A percentile compares a stretch with the other conserved stretches of the same genome.
Evolutionary conservation across 352 stramenopile species (phyloP).

Genomic region (Globisporangium echinulatum): DNA sequence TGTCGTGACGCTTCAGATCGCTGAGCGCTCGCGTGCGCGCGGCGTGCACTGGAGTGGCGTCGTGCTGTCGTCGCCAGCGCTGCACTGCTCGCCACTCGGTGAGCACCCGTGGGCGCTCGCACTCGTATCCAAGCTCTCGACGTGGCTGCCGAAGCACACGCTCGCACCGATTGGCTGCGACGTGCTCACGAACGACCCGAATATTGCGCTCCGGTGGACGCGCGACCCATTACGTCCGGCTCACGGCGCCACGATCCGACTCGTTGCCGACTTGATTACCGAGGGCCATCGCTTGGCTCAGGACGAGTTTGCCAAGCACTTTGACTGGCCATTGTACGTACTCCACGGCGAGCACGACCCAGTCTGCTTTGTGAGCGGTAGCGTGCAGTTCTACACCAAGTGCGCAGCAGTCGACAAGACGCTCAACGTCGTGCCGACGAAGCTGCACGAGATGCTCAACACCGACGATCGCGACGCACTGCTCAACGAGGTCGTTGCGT

Average conservation of each 20-base stretch:
- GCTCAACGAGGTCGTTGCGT: conserved; percentile 23
- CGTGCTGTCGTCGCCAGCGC: conserved; percentile 27
- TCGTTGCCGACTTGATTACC: conserved; percentile 20
- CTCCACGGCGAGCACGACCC: conserved; percentile 33
- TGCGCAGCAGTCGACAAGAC: conserved; percentile 39
- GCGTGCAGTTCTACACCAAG: conserved; percentile 25
- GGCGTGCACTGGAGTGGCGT: conserved; percentile 31
- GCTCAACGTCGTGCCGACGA: conserved; percentile 27
- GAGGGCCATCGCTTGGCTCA: conserved; percentile 17
- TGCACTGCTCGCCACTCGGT: conserved; percentile 23
- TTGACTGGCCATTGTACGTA: conserved; percentile 27
- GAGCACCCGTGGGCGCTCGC: conserved; percentile 15
- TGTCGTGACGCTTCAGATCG: conserved; percentile 31
- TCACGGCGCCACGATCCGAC: conserved; percentile 20
- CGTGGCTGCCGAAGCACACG: conserved; percentile 25
- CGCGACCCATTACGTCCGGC: conserved; percentile 27
- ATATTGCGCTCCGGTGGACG: conserved; percentile 22
- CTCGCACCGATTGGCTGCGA: conserved; percentile 24
- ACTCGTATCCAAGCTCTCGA: conserved; percentile 19
- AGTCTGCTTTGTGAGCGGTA: conserved; percentile 26
- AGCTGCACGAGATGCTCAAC: conserved; percentile 39
- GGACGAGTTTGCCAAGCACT: conserved; percentile 15
- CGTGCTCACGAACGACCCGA: conserved; percentile 22
- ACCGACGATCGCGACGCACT: conserved; percentile 24
- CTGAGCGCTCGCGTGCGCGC: conserved; percentile 13